These are phyloP conservation scores for Agrocybe praecox DNA, from an alignment of 768 basidiomycete species.

Conservation along the genomic window DNA sequence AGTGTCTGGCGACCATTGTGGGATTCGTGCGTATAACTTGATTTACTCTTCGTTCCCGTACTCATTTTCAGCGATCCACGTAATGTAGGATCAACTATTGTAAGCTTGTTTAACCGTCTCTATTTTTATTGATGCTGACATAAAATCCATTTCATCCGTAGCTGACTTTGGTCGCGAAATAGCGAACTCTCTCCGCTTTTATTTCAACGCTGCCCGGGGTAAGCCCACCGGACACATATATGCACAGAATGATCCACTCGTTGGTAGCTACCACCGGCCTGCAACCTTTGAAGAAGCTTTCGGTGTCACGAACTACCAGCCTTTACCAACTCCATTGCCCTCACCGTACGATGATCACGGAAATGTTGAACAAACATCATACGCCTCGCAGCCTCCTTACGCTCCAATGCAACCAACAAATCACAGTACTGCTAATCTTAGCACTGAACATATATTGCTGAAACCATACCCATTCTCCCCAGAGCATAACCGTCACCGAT, in stretches of 20 bases:
- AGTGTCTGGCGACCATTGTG: slow-evolving; percentile 70
- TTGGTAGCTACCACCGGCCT: slow-evolving; percentile 14
- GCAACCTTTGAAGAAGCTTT: slow-evolving; percentile 41
- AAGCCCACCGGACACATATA: slow-evolving; percentile 26
- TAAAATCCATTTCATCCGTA: slow-evolving; percentile 1
- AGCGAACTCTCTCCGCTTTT: slow-evolving; percentile 60
- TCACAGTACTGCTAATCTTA: neutral
- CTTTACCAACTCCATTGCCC: neutral
- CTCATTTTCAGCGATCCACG: slow-evolving; percentile 28
- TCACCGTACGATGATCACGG: neutral
- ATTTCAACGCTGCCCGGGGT: slow-evolving; percentile 42
- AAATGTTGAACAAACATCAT: neutral
- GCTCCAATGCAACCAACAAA: neutral
- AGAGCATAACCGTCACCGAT: neutral
- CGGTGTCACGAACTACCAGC: slow-evolving; percentile 24
- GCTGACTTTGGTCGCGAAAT: slow-evolving; percentile 52
- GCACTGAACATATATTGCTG: slow-evolving; percentile 7
- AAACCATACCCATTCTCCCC: slow-evolving; percentile 10
- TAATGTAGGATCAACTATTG: slow-evolving; percentile 2
- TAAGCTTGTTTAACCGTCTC: slow-evolving; percentile 12
- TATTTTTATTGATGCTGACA: neutral
- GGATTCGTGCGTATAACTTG: slow-evolving; percentile 55
- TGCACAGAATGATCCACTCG: slow-evolving; percentile 8
- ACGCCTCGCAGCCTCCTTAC: neutral
- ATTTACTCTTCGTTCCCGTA: slow-evolving; percentile 12